Conservation (phyloP, 1,284 basidiomycete genomes). For the Dichomitus squalens region DNA sequence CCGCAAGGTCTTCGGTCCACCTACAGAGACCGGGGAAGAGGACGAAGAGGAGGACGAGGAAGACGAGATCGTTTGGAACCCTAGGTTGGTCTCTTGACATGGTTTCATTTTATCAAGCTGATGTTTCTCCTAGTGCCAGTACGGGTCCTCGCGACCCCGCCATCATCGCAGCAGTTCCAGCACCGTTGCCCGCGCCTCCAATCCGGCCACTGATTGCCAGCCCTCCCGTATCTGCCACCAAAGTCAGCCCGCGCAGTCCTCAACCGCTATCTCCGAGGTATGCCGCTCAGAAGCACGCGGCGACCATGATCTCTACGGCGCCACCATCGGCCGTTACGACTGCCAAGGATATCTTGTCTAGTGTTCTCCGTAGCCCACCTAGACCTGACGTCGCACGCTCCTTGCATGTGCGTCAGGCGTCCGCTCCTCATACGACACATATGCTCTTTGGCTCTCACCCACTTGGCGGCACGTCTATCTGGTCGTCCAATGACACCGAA, state of each 20-base stretch:
- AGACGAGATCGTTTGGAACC: constrained; percentile 67
- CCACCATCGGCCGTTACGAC: constrained; percentile 42
- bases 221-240: constrained; percentile 8
- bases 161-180: constrained; percentile 10
- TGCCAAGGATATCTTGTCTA: constrained; percentile 64
- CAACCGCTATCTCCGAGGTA: constrained; percentile 18
- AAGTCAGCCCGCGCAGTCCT: constrained; percentile 13
- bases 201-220: constrained; percentile 11
- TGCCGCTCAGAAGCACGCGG: background rate
- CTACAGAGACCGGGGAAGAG: constrained; percentile 44
- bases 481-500: constrained; percentile 28
- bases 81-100: constrained; percentile 42
- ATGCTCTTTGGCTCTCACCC: constrained; percentile 35
- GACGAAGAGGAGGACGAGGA: constrained; percentile 56
- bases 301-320: constrained; percentile 10
- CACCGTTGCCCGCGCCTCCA: constrained; percentile 10
- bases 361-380: constrained; percentile 38
- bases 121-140: constrained; percentile 2
- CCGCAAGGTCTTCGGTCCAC: constrained; percentile 53
- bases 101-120: background rate
- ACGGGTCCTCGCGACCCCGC: constrained; percentile 16
- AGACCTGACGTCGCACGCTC: constrained; percentile 16
- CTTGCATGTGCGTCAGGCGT: constrained; percentile 31
- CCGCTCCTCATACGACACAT: constrained; percentile 29
- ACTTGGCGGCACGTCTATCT: constrained; percentile 32